phyloP scores from a whole-genome alignment of 176 grass and related monocot species.

The Elymus sibiricus region DNA sequence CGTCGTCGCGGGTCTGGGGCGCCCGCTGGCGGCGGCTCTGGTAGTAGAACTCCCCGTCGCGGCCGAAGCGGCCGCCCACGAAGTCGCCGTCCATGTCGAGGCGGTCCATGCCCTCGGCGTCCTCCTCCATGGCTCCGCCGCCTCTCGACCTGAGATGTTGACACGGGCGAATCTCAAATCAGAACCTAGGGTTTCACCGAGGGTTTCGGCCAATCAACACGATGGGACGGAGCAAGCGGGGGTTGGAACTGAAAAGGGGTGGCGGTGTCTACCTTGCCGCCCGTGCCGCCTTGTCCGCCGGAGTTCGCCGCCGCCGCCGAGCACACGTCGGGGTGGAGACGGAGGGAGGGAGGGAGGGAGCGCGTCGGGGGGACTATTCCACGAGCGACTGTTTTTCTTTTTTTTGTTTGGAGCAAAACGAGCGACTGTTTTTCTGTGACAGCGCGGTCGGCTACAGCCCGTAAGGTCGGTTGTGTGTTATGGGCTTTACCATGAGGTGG shows the following conservation, averaged over 20 bases:
- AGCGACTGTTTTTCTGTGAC: background rate
- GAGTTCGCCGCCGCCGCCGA: background rate
- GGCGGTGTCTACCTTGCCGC: background rate
- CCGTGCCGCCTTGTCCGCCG: background rate
- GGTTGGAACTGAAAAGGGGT: background rate
- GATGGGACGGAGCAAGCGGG: background rate
- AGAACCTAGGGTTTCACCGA: constrained; percentile 5
- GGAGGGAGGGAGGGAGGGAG: background rate
- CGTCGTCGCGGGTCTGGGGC: constrained; percentile 60
- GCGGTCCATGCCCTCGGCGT: constrained; percentile 63
- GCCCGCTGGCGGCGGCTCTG: constrained; percentile 48
- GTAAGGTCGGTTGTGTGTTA: background rate
- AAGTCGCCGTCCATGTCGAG: constrained; percentile 73
- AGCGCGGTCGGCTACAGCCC: background rate
- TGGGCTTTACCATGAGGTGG: background rate
- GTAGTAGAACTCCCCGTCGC: constrained; percentile 89
- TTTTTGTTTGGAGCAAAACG: background rate
- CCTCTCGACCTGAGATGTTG: background rate
- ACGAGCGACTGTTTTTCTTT: background rate
- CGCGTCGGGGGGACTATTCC: background rate
- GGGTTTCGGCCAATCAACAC: background rate
- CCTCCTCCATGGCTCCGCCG: constrained; percentile 54
- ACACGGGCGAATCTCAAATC: background rate
- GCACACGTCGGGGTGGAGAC: background rate
- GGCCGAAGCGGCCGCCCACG: constrained; percentile 62